Percentiles rank a stretch among this genome's conserved stretches.
phyloP scores from a whole-genome alignment of 2,329 filamentous ascomycete genomes.

The Talaromyces sp. region DNA sequence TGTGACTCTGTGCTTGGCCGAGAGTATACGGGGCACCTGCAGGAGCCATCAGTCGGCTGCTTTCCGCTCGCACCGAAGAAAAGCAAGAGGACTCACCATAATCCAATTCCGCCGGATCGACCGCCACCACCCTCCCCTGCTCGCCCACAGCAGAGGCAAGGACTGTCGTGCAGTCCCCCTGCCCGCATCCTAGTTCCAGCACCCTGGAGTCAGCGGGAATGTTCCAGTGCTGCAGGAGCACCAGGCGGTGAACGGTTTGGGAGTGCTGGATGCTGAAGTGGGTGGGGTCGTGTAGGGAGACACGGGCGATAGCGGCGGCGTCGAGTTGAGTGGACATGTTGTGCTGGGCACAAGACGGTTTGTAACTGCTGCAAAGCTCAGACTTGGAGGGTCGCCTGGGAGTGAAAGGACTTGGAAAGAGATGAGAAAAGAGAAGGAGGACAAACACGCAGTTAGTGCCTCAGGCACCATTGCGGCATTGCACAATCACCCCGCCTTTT shows the following conservation, averaged over 20 bases:
- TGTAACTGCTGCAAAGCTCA: no score
- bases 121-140: constrained; percentile 44
- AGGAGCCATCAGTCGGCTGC: neutral
- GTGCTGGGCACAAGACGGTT: neutral
- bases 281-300: constrained; percentile 16
- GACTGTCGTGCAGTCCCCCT: constrained; percentile 53
- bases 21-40: constrained; percentile 7
- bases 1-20: constrained; percentile 2
- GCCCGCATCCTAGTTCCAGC: constrained; percentile 57
- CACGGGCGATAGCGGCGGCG: constrained; percentile 10
- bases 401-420: no score
- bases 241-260: constrained; percentile 14
- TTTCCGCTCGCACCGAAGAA: neutral
- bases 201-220: constrained; percentile 39
- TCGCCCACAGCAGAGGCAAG: constrained; percentile 47
- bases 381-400: no score
- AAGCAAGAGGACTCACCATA: constrained; percentile 38
- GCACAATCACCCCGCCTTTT: no score
- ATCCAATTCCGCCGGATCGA: constrained; percentile 49
- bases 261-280: constrained; percentile 17
- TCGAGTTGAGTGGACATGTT: constrained; percentile 14
- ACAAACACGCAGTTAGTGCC: no score
- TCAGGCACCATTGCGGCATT: no score
- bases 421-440: no score
- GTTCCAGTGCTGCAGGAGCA: constrained; percentile 10